These are phyloP conservation scores for Globisporangium mamillatum DNA, from an alignment of 352 stramenopile species.

Conservation along the genomic window DNA sequence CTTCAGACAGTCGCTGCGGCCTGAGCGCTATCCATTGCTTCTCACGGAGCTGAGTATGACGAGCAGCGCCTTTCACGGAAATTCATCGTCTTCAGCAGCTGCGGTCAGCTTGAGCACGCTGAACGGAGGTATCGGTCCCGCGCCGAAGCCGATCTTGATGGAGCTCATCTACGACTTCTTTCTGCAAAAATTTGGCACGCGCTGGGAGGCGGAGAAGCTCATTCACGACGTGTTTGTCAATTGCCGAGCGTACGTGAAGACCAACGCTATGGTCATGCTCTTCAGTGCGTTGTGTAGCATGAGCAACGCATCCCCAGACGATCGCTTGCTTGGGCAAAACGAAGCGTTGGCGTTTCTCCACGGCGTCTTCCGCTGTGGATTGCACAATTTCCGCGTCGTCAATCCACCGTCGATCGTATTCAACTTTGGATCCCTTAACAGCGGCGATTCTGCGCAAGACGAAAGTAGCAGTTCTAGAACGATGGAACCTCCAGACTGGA, in stretches of 20 bases:
- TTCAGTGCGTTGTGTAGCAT: constrained; percentile 77
- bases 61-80: constrained; percentile 26
- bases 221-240: constrained; percentile 84
- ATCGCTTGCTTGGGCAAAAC: constrained; percentile 65
- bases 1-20: constrained; percentile 41
- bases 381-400: constrained; percentile 53
- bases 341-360: constrained; percentile 65
- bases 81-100: neutral
- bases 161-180: constrained; percentile 82
- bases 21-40: constrained; percentile 24
- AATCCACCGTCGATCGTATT: constrained; percentile 22
- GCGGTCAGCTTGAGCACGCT: constrained; percentile 20
- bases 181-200: constrained; percentile 59
- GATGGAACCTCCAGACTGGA: constrained; percentile 25
- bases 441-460: neutral
- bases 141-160: constrained; percentile 56
- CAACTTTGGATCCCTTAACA: neutral
- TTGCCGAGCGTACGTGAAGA: constrained; percentile 43
- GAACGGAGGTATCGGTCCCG: constrained; percentile 60
- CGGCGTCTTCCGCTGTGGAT: constrained; percentile 49
- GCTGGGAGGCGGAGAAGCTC: constrained; percentile 72
- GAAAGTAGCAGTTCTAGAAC: neutral
- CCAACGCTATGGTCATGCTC: constrained; percentile 44
- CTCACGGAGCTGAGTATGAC: constrained; percentile 48
- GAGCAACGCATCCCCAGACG: constrained; percentile 50